Base-by-base conservation (phyloP, 345 rosid genomes). In the Noccaea bulbosa region DNA sequence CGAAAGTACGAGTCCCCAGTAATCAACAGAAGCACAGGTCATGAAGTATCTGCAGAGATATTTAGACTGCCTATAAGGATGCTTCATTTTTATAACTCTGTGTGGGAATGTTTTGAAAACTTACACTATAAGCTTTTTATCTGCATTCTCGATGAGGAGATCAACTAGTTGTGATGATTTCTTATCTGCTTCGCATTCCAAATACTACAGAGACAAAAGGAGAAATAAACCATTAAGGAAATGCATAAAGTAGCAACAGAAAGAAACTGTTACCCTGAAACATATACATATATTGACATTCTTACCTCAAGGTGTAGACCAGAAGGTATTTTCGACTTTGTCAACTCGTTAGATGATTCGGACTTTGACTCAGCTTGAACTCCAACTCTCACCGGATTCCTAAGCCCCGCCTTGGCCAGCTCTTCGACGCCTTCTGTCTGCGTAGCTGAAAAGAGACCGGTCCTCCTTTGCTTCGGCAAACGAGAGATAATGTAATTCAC, bases 1-100 rank as follows among this genome's bases (percentile, higher is more conserved):
- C 5, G 91, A 93, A 39, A 94, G 97, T 61, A 94, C 87, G 61
- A 83, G 82, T 48, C 96, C 98, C 99, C 93, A 91, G 69, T 89
- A 91, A 74, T 89, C 98, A 74, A 89, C 99, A 84, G 92, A 86
- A 46, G 98, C 98, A 78, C 99, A 88, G 2, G 99, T 89, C 99
- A 94, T 88, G 66, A 84, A 94, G 84, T 89, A 91, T 81, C 96
- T 91, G 84, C 75, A 78, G 44, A 75, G 69, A 60, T n/a, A 47
- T n/a, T 53, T 12, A 39, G 15, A 22, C 40, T 37, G 54, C 27
- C 17, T 38, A 9, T 46, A 17, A 75, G 60, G 8, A 69, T 54
- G 22, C 27, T 17, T 38, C 5, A 17, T 16, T 15, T 27, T 27
- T 38, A 46, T 37, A 12, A 62, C 37, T 69, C 59, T 24, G 30